Evolutionary conservation across 805 yeast species (phyloP), one percentile per base, ranked within the genome.

Genomic region (Yarrowia osloensis): DNA sequence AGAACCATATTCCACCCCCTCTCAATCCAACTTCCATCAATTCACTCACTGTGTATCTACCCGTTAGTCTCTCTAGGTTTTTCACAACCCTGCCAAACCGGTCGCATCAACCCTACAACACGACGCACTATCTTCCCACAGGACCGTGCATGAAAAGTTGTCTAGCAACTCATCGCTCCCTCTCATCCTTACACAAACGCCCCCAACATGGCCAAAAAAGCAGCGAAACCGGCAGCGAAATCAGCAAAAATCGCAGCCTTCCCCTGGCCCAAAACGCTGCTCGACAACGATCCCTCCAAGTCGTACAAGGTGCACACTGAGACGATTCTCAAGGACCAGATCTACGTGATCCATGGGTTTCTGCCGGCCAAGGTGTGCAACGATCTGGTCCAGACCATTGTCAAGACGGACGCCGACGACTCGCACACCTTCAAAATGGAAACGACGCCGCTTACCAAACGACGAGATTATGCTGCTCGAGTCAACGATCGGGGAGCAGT

Each of bases 391-490:
- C 52, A 62, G 22, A 54, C 67, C 47, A 70, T 71, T 26, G 52
- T 28, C n/a, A 61, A 61, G 33, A 46, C 66, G 0, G 66, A 61
- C 24, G 42, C 39, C 4, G 66, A 44, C 28, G 54, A 42, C 26
- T 8, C 33, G 3, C 22, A 61, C 15, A 21, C 52, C 6, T 61
- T 61, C 42, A 29, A 31, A 26, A 67, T 70, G 44, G 52, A 54
- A 8, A 67, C 68, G 0, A 69, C 70, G 78, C 67, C 84, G 86
- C 0, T 84, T 86, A 0, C 86, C 85, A 1, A 68, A 80, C 66
- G 73, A 37, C 83, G 78, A 69, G 81, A 79, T 12, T 86, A 85
- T 70, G 89, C 89, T 2, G 84, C 85, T 0, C 75, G 90, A 42
- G 80, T 80, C 49, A 86, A 86, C 70, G 89, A 86, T 70, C 73